Percentiles rank a stretch among this genome's conserved stretches.
Evolutionary conservation across 2,329 filamentous ascomycete species (phyloP).

Genomic region (Chrysosporium keratinophilum): DNA sequence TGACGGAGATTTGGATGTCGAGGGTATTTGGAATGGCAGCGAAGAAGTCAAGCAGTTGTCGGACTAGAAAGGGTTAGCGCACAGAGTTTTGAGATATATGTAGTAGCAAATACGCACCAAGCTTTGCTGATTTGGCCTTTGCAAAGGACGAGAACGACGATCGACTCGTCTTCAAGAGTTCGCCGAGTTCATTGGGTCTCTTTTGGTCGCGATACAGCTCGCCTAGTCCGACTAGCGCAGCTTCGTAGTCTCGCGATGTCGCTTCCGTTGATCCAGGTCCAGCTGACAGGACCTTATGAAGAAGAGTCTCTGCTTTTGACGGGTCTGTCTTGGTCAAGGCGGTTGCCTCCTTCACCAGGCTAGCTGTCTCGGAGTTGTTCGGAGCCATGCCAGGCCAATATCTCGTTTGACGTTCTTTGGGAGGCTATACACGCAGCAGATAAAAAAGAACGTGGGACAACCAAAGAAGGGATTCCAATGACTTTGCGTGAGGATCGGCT

Average conservation of each 20-base stretch:
- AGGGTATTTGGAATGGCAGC: constrained; percentile 84
- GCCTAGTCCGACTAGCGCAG: constrained; percentile 74
- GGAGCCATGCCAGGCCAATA: constrained; percentile 35
- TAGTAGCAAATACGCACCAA: constrained; percentile 53
- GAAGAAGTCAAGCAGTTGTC: constrained; percentile 92
- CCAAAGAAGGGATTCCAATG: not conserved
- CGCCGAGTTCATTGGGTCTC: constrained; percentile 73
- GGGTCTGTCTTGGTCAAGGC: constrained; percentile 71
- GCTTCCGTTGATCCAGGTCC: constrained; percentile 75
- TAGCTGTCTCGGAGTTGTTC: constrained; percentile 41
- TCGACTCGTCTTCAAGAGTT: constrained; percentile 80
- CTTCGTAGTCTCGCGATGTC: constrained; percentile 83
- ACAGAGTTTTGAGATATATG: not conserved
- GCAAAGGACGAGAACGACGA: constrained; percentile 90
- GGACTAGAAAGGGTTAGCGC: constrained; percentile 49
- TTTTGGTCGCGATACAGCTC: constrained; percentile 80
- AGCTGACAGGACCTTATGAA: constrained; percentile 80
- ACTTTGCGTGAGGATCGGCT: not conserved
- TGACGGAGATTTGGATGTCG: constrained; percentile 88
- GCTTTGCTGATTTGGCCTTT: constrained; percentile 96
- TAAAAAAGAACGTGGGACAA: not conserved
- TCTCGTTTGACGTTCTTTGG: not conserved
- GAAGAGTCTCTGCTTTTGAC: constrained; percentile 72
- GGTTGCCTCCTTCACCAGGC: constrained; percentile 79
- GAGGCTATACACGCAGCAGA: not conserved